Conservation (phyloP, 2,329 filamentous ascomycete species). For the Penicillium sp. region DNA sequence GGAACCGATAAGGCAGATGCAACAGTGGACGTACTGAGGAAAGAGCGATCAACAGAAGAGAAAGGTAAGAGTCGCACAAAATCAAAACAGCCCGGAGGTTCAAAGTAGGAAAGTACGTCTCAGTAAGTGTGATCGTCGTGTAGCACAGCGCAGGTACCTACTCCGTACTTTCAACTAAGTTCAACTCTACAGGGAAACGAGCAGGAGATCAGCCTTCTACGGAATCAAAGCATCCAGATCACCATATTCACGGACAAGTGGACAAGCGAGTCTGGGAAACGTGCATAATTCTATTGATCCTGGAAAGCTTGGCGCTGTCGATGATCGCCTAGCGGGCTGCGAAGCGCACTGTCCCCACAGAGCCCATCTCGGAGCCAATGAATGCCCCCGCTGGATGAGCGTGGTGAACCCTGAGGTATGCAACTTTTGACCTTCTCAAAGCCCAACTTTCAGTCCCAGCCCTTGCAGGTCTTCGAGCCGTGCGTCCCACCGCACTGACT, state of each 20-base stretch:
- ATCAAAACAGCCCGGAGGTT: neutral
- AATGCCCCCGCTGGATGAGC: neutral
- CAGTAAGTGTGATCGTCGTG: neutral
- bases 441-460: slow-evolving; percentile 6
- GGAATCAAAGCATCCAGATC: neutral
- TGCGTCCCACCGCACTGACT: slow-evolving; percentile 63
- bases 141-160: neutral
- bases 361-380: slow-evolving; percentile 2
- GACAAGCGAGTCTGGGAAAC: neutral
- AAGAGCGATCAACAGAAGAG: neutral
- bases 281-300: neutral
- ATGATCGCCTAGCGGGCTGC: neutral
- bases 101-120: neutral
- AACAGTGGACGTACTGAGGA: neutral
- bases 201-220: neutral
- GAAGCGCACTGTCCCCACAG: slow-evolving; percentile 4
- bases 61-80: neutral
- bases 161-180: too few relatives aligned
- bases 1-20: neutral
- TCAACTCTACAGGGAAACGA: neutral
- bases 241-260: neutral
- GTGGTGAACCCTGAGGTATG: slow-evolving; percentile 10
- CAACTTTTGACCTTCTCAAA: neutral
- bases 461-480: slow-evolving; percentile 60
- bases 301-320: neutral